These are phyloP conservation scores for Blastocrithidia nonstop DNA, from an alignment of 208 protist genomes.

Conservation along the genomic window DNA sequence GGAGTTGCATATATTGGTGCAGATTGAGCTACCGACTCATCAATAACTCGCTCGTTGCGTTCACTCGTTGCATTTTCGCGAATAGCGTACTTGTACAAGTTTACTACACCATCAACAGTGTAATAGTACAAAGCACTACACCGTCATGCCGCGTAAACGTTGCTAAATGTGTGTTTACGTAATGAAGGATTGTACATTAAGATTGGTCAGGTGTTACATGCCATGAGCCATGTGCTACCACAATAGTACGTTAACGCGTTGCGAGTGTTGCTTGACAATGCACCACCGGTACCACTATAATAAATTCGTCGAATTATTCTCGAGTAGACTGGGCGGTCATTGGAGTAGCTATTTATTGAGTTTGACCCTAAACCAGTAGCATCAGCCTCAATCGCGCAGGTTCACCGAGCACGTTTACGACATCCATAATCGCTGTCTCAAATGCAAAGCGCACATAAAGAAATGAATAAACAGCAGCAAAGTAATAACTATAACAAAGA, in stretches of 20 bases:
- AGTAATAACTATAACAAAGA: no score
- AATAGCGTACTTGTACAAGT: constrained; percentile 54
- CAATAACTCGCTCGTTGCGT: constrained; percentile 44
- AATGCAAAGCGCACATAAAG: constrained; percentile 6
- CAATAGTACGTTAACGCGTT: constrained; percentile 62
- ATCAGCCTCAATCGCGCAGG: constrained; percentile 91
- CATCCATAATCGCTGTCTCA: constrained; percentile 5
- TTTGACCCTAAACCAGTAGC: constrained; percentile 86
- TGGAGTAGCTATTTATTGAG: constrained; percentile 66
- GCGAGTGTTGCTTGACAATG: constrained; percentile 55
- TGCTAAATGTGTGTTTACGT: constrained; percentile 42
- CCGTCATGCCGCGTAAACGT: constrained; percentile 13
- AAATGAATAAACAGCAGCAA: no score
- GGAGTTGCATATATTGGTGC: constrained; percentile 8
- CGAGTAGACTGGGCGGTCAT: constrained; percentile 28
- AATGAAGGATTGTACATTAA: constrained; percentile 87
- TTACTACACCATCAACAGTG: constrained; percentile 22
- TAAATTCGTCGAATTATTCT: constrained; percentile 35
- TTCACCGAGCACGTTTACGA: constrained; percentile 59
- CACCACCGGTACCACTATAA: constrained; percentile 25
- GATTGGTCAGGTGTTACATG: constrained; percentile 66
- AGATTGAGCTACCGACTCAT: constrained; percentile 38
- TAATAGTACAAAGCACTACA: constrained; percentile 48
- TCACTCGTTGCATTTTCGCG: constrained; percentile 14
- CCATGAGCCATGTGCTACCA: constrained; percentile 80